A percentile compares a stretch with the other conserved stretches of the same genome.
Conservation (phyloP, 2,329 filamentous ascomycete genomes). For the Hypoxylon sp. region DNA sequence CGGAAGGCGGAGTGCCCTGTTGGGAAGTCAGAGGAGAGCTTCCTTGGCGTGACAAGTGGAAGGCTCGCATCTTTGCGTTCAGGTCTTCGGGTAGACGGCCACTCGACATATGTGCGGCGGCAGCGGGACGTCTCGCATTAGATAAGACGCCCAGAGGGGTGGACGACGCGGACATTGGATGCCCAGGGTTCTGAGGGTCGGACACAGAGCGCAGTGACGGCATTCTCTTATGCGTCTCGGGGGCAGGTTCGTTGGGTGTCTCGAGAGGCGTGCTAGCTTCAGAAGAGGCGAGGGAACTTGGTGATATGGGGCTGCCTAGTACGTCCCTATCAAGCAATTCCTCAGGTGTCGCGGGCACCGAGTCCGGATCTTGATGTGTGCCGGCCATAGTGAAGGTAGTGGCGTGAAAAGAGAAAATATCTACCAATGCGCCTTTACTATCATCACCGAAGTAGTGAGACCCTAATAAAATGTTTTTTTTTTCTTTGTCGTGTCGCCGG, state of each 20-base stretch:
- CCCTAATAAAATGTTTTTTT: constrained; percentile 5
- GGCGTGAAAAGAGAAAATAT: constrained; percentile 22
- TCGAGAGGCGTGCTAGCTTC: constrained; percentile 66
- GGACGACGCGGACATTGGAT: constrained; percentile 82
- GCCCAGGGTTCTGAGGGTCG: constrained; percentile 65
- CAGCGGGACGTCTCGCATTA: constrained; percentile 68
- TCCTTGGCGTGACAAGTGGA: constrained; percentile 63
- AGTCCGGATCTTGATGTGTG: constrained; percentile 49
- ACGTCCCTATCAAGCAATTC: constrained; percentile 57
- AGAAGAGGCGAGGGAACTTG: constrained; percentile 63
- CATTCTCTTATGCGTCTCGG: constrained; percentile 64
- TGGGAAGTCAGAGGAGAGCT: constrained; percentile 54
- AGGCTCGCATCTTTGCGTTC: constrained; percentile 64
- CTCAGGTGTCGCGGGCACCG: constrained; percentile 63
- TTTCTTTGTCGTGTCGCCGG: constrained; percentile 14
- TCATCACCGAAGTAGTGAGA: constrained; percentile 35
- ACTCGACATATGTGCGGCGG: constrained; percentile 57
- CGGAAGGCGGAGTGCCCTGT: constrained; percentile 54
- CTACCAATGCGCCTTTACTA: constrained; percentile 31
- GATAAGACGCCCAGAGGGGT: constrained; percentile 84
- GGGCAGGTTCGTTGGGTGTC: constrained; percentile 52
- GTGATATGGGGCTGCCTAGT: constrained; percentile 59
- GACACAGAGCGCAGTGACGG: constrained; percentile 73
- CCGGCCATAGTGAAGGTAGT: constrained; percentile 38
- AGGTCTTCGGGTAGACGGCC: constrained; percentile 61